These are phyloP conservation scores for Stenocarpella maydis DNA, from an alignment of 2,329 filamentous ascomycete genomes.

Conservation along the genomic window DNA sequence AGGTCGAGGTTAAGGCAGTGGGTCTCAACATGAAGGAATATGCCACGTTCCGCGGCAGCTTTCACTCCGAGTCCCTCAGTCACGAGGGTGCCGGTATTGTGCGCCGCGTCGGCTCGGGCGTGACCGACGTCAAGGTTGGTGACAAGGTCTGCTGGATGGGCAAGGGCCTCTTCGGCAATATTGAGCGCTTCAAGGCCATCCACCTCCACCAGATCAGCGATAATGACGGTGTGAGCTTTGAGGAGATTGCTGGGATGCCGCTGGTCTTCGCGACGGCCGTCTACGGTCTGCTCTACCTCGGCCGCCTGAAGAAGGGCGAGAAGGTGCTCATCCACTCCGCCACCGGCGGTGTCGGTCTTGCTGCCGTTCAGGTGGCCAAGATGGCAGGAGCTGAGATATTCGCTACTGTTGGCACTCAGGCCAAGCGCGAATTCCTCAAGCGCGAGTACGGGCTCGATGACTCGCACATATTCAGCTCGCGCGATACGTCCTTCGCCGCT, in stretches of 20 bases:
- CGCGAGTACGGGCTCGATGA: conserved; percentile 40
- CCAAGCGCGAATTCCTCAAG: conserved; percentile 35
- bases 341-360: conserved; percentile 30
- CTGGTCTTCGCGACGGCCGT: conserved; percentile 41
- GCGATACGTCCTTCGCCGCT: conserved; percentile 40
- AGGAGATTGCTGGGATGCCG: conserved; percentile 36
- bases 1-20: conserved; percentile 37
- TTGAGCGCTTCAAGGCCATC: neutral
- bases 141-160: conserved; percentile 38
- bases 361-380: conserved; percentile 5
- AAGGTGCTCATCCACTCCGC: conserved; percentile 40
- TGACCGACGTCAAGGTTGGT: conserved; percentile 37
- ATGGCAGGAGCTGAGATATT: conserved; percentile 17
- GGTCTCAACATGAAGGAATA: conserved; percentile 44
- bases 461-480: conserved; percentile 42
- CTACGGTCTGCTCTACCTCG: conserved; percentile 39
- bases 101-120: conserved; percentile 26
- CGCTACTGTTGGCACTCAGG: conserved; percentile 43
- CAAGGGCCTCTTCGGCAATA: neutral
- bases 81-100: conserved; percentile 39
- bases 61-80: conserved; percentile 13
- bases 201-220: conserved; percentile 39
- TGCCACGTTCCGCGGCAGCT: neutral
- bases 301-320: conserved; percentile 36
- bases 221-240: neutral